phyloP scores from a whole-genome alignment of 2,329 filamentous ascomycete species.

The Gnomoniopsis smithogilvyi region DNA sequence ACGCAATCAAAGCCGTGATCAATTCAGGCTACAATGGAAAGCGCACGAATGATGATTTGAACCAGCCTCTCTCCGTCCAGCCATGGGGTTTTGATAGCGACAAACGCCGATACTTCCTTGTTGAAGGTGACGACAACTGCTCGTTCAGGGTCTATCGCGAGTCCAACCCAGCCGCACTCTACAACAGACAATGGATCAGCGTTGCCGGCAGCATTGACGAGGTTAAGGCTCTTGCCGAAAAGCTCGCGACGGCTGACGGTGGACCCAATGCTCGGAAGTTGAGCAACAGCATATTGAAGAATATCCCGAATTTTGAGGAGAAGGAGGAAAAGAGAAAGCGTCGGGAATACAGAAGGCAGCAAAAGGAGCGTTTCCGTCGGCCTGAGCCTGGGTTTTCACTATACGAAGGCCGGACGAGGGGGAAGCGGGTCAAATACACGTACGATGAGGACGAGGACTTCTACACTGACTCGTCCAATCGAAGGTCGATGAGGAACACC shows the following conservation, averaged over 20 bases:
- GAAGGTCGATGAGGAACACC: slow-evolving; percentile 74
- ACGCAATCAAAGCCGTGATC: slow-evolving; percentile 75
- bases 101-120: slow-evolving; percentile 87
- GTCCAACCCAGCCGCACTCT: slow-evolving; percentile 73
- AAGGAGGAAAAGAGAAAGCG: slow-evolving; percentile 95
- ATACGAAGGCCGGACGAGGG: slow-evolving; percentile 93
- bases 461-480: slow-evolving; percentile 58
- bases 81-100: slow-evolving; percentile 79
- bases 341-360: slow-evolving; percentile 83
- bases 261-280: slow-evolving; percentile 77
- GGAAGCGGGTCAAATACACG: slow-evolving; percentile 95
- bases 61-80: slow-evolving; percentile 80
- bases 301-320: slow-evolving; percentile 86
- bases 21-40: slow-evolving; percentile 86
- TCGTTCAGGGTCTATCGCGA: slow-evolving; percentile 92
- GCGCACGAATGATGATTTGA: slow-evolving; percentile 73
- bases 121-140: slow-evolving; percentile 93
- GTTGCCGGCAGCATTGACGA: slow-evolving; percentile 90
- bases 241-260: slow-evolving; percentile 72
- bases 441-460: slow-evolving; percentile 83
- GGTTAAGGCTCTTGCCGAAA: slow-evolving; percentile 69
- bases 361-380: slow-evolving; percentile 82
- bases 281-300: slow-evolving; percentile 71
- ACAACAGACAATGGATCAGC: slow-evolving; percentile 81
- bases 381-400: slow-evolving; percentile 87